phyloP scores from a whole-genome alignment of 2,329 filamentous ascomycete species.

The Fusarium guadeloupense region DNA sequence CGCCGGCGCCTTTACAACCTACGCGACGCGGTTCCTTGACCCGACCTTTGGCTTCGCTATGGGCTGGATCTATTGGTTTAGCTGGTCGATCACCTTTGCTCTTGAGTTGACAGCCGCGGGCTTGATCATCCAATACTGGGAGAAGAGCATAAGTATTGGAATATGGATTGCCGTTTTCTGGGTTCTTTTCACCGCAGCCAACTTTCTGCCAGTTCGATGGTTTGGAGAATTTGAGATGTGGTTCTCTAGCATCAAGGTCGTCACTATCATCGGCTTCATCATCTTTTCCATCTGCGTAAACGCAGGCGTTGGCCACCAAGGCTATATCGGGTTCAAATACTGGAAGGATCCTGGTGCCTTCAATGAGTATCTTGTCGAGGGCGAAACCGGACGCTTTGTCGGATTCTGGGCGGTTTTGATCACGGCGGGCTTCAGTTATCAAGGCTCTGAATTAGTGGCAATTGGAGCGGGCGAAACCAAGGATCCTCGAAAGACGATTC shows the following conservation, averaged over 20 bases:
- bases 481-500: conserved; percentile 46
- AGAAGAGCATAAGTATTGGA: conserved; percentile 58
- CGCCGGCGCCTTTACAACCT: conserved; percentile 65
- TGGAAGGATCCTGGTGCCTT: conserved; percentile 57
- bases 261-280: conserved; percentile 66
- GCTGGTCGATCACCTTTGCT: conserved; percentile 66
- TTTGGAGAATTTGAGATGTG: conserved; percentile 71
- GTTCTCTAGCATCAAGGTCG: conserved; percentile 68
- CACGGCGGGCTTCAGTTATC: conserved; percentile 57
- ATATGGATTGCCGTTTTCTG: conserved; percentile 70
- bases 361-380: conserved; percentile 57
- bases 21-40: conserved; percentile 60
- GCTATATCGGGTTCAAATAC: conserved; percentile 53
- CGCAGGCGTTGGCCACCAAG: conserved; percentile 63
- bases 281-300: conserved; percentile 58
- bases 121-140: conserved; percentile 70
- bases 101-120: conserved; percentile 67
- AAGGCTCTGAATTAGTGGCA: conserved; percentile 43
- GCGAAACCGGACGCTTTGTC: conserved; percentile 62
- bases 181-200: conserved; percentile 62
- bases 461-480: conserved; percentile 47
- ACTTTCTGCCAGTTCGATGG: conserved; percentile 65
- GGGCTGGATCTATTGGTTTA: conserved; percentile 71
- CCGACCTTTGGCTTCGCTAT: conserved; percentile 64
- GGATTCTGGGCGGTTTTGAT: conserved; percentile 68